These are phyloP conservation scores for Trichosporon sp. DNA, from an alignment of 1,284 basidiomycete genomes.

Conservation along the genomic window DNA sequence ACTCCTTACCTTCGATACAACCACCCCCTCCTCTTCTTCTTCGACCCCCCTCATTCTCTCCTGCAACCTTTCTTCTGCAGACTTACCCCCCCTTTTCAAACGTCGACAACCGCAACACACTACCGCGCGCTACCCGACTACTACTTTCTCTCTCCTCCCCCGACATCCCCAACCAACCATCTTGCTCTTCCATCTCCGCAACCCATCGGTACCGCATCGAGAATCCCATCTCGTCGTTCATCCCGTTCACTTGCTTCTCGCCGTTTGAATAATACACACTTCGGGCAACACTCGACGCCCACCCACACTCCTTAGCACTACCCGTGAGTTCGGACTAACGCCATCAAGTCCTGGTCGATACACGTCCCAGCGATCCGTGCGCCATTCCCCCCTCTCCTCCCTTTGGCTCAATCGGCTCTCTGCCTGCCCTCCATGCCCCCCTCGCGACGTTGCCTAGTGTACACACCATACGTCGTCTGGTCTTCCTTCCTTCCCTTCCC, in stretches of 20 bases:
- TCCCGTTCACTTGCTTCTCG: background rate
- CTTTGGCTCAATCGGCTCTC: background rate
- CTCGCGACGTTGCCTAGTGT: background rate
- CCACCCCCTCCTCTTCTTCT: background rate
- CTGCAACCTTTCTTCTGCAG: background rate
- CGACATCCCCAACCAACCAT: background rate
- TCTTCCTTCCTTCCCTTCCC: conserved; percentile 15
- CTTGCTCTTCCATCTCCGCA: no score
- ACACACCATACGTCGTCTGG: background rate
- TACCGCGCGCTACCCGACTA: background rate
- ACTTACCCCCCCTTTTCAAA: background rate
- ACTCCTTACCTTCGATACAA: background rate
- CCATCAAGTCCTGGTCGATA: background rate
- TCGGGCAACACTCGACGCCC: conserved; percentile 23
- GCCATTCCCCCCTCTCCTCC: background rate
- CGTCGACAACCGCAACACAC: background rate
- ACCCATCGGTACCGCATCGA: no score
- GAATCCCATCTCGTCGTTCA: background rate
- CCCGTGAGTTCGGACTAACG: background rate
- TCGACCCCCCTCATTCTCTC: background rate
- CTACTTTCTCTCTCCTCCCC: no score
- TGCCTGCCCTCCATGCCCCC: background rate
- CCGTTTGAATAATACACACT: conserved; percentile 18
- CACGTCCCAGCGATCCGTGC: conserved; percentile 5
- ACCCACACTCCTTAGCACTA: conserved; percentile 22